These are phyloP conservation scores for Cyclostephanos invisitatus DNA, from an alignment of 108 stramenopile genomes.

Conservation along the genomic window DNA sequence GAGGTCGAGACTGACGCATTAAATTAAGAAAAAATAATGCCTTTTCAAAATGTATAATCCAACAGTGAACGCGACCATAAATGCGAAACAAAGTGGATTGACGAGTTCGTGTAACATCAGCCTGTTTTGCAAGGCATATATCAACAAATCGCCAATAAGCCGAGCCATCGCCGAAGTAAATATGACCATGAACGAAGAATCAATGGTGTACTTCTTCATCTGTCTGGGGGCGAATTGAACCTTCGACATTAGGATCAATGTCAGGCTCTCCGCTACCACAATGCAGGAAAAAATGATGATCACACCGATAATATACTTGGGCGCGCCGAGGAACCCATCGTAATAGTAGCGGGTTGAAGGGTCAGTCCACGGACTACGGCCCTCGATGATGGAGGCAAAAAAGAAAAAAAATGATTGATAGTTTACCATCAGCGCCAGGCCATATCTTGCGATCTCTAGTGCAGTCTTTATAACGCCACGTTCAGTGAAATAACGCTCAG, in stretches of 20 bases:
- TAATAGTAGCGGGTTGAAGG: slow-evolving; percentile 15
- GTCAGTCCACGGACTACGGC: slow-evolving; percentile 4
- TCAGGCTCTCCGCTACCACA: slow-evolving; percentile 22
- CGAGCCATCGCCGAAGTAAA: slow-evolving; percentile 26
- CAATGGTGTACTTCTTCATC: slow-evolving; percentile 38
- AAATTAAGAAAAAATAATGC: slow-evolving; percentile 54
- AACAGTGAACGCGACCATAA: slow-evolving; percentile 27
- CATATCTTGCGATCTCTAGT: slow-evolving; percentile 27
- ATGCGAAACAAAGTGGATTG: slow-evolving; percentile 29
- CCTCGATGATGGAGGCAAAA: slow-evolving; percentile 14
- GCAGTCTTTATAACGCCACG: slow-evolving; percentile 28
- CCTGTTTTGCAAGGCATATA: slow-evolving; percentile 30
- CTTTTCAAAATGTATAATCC: slow-evolving; percentile 39
- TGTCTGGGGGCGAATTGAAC: slow-evolving; percentile 23
- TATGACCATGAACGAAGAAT: slow-evolving; percentile 39
- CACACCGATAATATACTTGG: slow-evolving; percentile 34
- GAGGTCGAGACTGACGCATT: not conserved
- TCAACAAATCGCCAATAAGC: slow-evolving; percentile 28
- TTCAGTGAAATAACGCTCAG: slow-evolving; percentile 17
- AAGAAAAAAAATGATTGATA: slow-evolving; percentile 43
- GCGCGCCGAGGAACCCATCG: slow-evolving; percentile 30
- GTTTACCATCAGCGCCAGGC: slow-evolving; percentile 39
- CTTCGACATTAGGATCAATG: slow-evolving; percentile 45
- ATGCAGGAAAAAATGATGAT: slow-evolving; percentile 29
- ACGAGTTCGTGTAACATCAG: slow-evolving; percentile 29